Base-by-base conservation (phyloP, 805 yeast species). In the Jamesozyma gamospora region DNA sequence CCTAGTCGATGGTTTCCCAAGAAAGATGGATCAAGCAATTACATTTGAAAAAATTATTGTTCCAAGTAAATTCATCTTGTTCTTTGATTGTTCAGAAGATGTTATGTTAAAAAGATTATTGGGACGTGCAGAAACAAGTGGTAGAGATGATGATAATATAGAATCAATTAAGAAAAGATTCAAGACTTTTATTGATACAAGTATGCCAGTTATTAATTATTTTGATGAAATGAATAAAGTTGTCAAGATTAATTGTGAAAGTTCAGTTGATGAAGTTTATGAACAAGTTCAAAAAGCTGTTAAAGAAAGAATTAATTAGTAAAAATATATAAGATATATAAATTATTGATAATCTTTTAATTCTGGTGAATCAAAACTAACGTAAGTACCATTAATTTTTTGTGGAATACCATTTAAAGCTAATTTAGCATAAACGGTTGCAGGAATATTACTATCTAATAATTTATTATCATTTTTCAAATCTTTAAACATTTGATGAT, bases 21-120 rank as follows among this genome's bases (percentile, higher is more conserved):
- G 97, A 60, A 86, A 88, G 60, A 90, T 92, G 96, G 97, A 92
- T 64, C 98, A 90, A 67, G 97, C 97, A 0, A 43, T 82, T 31
- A 82, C 90, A n/a, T 90, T 90, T 59, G 97, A 90, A 65, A 76
- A 82, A 30, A 67, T 75, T 56, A 70, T 78, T 51, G 92, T 77
- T 53, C 80, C 71, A 60, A 80, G 84, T 46, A 68, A 76, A 19
- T 74, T 81, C 62, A 77, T 83, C 2, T 66, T 83, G 32, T 83
- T 79, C 63, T 83, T 83, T 54, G 87, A 82, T 48, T 83, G 94
- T 60, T 84, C 90, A 1, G 92, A 82, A 60, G 56, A 65, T 31
- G 82, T 85, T 40, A 88, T 90, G 96, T 69, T 87, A 49, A 65
- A 74, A 48, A 78, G 98, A 60, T 71, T 90, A 46, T 66, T 90